Evolutionary conservation across 768 basidiomycete species (phyloP), one percentile per base, ranked within the genome.

Genomic region (Collybiopsis luxurians): DNA sequence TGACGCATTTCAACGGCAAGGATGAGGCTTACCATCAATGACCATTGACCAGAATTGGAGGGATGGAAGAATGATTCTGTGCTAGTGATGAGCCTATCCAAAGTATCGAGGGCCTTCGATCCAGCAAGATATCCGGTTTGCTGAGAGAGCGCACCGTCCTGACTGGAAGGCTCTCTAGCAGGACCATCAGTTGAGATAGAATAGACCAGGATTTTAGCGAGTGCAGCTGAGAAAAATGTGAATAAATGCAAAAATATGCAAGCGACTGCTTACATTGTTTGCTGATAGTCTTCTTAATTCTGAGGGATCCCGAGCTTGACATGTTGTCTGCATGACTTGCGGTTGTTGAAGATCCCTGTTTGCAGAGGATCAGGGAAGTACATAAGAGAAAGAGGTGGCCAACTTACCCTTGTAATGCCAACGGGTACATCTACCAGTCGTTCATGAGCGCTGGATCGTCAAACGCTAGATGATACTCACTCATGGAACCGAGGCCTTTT

Each of bases 11-110:
- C 9, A 26, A 53, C 5, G 19, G 26, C 28, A 28, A 34, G 15
- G 3, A 21, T 5, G 19, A 44, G 6, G 67, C 79, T 58, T 61
- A 89, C 85, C 58, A 75, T 67, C 54, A 81, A 67, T 3, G 92
- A 89, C 92, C 94, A 97, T 28, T 79, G 74, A 3, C 95, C 95
- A 28, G 86, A 86, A 67, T 97, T 97, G 3, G 91, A 92, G 1
- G 96, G 96, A 69, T 98, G 96, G 73, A 98, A 98, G 76, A 90
- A 96, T 0, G 89, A 86, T 66, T 98, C 96, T 5, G 90, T 92
- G 63, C 92, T 95, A 13, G 92, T 95, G 59, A 98, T 84, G 40
- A 98, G 73, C 61, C 86, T 86, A 62, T 92, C 90, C 26, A 98
- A 75, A 13, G 92, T 87, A 63, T 96, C 92, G 58, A 98, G 77